Conservation (phyloP, 306 rosid genomes). For the apple (Malus domestica) region DNA sequence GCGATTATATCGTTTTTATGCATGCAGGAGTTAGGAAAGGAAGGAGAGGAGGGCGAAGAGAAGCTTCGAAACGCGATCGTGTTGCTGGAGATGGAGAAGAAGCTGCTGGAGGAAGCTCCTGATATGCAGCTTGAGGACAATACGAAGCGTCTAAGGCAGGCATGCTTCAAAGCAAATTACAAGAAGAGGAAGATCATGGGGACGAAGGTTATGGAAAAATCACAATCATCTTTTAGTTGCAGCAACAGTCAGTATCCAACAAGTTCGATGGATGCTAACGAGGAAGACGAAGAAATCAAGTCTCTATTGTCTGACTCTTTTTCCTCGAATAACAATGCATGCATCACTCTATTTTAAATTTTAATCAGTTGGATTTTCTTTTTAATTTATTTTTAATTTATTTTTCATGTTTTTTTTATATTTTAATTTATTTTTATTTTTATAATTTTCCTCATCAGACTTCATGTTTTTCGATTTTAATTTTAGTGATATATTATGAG, state of each 20-base stretch:
- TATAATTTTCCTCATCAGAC: neutral
- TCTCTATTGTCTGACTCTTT: slow-evolving; percentile 26
- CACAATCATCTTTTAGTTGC: neutral
- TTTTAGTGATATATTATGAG: neutral
- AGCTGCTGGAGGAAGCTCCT: slow-evolving; percentile 62
- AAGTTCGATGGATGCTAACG: neutral
- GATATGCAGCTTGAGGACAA: slow-evolving; percentile 50
- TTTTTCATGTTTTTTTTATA: neutral
- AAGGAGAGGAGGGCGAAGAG: slow-evolving; percentile 27
- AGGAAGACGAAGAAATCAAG: slow-evolving; percentile 27
- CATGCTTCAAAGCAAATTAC: slow-evolving; percentile 83
- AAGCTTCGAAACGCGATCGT: slow-evolving; percentile 45
- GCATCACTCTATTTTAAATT: neutral
- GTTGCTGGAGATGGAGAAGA: slow-evolving; percentile 66
- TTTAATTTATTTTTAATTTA: neutral
- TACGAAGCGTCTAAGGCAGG: slow-evolving; percentile 78
- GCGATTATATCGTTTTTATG: neutral
- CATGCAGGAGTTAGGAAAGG: slow-evolving; percentile 48
- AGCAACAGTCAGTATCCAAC: neutral
- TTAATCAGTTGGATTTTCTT: neutral
- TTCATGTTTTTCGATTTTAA: neutral
- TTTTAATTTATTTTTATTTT: too few species aligned
- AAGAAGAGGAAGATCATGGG: slow-evolving; percentile 62
- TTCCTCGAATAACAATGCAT: neutral
- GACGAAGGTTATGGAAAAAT: neutral